A percentile compares a stretch with the other conserved stretches of the same genome.
phyloP scores from a whole-genome alignment of 1,284 basidiomycete species.

The Mycosarcoma mackinlayi region DNA sequence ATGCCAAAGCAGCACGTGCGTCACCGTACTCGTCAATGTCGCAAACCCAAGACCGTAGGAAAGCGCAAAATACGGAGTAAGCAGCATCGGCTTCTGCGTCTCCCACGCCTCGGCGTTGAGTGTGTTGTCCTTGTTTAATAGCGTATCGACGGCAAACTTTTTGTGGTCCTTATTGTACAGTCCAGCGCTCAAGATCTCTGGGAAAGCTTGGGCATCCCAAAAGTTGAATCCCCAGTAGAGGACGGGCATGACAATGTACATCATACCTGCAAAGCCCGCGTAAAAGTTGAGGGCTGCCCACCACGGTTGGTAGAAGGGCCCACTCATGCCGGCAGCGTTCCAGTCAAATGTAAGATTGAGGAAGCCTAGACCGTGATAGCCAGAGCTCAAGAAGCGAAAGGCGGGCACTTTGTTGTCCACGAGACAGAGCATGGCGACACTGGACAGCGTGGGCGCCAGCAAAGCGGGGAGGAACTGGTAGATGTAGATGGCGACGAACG shows the following conservation, averaged over 20 bases:
- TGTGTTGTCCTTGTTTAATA: conserved; percentile 67
- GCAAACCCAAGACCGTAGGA: conserved; percentile 71
- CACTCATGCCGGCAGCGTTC: conserved; percentile 70
- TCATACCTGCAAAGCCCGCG: conserved; percentile 68
- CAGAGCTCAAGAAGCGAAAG: conserved; percentile 70
- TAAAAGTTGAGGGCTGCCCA: conserved; percentile 70
- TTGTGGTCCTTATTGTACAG: conserved; percentile 66
- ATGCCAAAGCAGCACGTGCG: conserved; percentile 72
- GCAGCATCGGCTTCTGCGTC: conserved; percentile 68
- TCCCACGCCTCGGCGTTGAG: conserved; percentile 70
- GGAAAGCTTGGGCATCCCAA: conserved; percentile 69
- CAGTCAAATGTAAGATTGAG: conserved; percentile 72
- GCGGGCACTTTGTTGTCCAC: conserved; percentile 69
- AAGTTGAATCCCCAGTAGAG: conserved; percentile 70
- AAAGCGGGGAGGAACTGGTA: conserved; percentile 71
- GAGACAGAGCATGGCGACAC: conserved; percentile 71
- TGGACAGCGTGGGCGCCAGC: conserved; percentile 71
- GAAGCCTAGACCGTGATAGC: conserved; percentile 71
- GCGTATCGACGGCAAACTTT: conserved; percentile 54
- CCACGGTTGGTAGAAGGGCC: conserved; percentile 72
- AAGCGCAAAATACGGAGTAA: conserved; percentile 71
- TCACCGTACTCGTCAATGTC: conserved; percentile 70
- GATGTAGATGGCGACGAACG: conserved; percentile 69
- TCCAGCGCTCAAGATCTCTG: conserved; percentile 69
- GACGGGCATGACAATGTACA: conserved; percentile 71